phyloP scores from a whole-genome alignment of 768 basidiomycete species.

The Russula compacta region DNA sequence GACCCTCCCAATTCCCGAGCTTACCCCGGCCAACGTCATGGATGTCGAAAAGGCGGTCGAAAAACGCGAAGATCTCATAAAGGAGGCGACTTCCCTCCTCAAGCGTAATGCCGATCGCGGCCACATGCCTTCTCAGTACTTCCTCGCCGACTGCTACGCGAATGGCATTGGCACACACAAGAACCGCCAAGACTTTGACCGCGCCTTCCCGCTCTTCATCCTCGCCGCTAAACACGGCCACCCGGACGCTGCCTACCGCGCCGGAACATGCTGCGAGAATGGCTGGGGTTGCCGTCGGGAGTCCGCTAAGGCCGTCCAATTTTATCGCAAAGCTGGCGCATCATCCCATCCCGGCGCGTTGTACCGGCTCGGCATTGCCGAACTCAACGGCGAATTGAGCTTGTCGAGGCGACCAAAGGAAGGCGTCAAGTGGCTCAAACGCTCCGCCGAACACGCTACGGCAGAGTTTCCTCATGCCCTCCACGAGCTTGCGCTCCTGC shows the following conservation, averaged over 20 bases:
- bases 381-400: conserved; percentile 91
- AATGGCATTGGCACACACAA: conserved; percentile 95
- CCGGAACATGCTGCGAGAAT: conserved; percentile 97
- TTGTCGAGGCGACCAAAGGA: conserved; percentile 83
- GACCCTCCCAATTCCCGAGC: conserved; percentile 67
- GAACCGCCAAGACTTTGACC: conserved; percentile 91
- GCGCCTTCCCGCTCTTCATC: conserved; percentile 92
- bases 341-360: conserved; percentile 89
- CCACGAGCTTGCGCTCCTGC: conserved; percentile 87
- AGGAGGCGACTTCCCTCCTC: conserved; percentile 79
- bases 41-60: conserved; percentile 73
- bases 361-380: conserved; percentile 93
- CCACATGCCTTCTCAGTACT: conserved; percentile 92
- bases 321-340: conserved; percentile 90
- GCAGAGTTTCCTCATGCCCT: conserved; percentile 95
- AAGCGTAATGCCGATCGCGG: conserved; percentile 91
- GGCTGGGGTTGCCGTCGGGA: conserved; percentile 97
- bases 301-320: conserved; percentile 81
- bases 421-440: conserved; percentile 97
- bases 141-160: conserved; percentile 95
- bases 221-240: conserved; percentile 96
- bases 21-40: conserved; percentile 63
- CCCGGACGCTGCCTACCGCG: conserved; percentile 89
- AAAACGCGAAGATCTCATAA: conserved; percentile 80
- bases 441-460: conserved; percentile 89